Conservation (phyloP, 305 asterid genomes). For the Fraxinus sp. region DNA sequence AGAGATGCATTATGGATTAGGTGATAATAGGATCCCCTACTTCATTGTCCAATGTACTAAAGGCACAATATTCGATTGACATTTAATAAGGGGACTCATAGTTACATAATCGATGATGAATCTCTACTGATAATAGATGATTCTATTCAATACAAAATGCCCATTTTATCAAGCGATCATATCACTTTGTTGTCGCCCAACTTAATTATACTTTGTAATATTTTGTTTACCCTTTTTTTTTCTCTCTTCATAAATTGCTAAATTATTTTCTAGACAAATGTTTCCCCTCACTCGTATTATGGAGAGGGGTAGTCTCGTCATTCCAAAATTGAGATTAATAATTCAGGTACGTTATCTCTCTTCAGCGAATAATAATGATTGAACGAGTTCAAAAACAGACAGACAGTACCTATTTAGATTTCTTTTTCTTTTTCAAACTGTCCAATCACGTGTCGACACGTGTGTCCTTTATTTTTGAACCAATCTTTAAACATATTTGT, state of each 20-base stretch:
- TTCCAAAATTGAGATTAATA: slow-evolving; percentile 30
- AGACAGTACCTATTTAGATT: too few species aligned
- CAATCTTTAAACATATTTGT: not conserved
- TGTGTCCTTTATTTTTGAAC: not conserved
- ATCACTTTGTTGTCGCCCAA: not conserved
- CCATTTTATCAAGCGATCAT: not conserved
- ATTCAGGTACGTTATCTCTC: slow-evolving; percentile 44
- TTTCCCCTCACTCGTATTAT: not conserved
- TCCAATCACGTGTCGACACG: not conserved
- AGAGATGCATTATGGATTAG: not conserved
- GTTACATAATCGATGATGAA: not conserved
- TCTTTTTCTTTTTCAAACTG: too few species aligned
- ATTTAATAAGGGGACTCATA: not conserved
- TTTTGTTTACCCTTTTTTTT: not conserved
- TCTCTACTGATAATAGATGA: not conserved
- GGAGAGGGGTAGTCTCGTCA: slow-evolving; percentile 41
- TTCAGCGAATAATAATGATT: slow-evolving; percentile 12
- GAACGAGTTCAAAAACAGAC: too few species aligned
- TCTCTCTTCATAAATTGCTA: not conserved
- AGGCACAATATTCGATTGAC: not conserved
- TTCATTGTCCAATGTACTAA: not conserved
- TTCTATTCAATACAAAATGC: not conserved
- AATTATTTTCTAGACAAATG: not conserved
- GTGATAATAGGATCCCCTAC: not conserved
- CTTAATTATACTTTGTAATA: not conserved